Base-by-base conservation (phyloP, 148 eudicot species). In the Rhododendron ovatum region DNA sequence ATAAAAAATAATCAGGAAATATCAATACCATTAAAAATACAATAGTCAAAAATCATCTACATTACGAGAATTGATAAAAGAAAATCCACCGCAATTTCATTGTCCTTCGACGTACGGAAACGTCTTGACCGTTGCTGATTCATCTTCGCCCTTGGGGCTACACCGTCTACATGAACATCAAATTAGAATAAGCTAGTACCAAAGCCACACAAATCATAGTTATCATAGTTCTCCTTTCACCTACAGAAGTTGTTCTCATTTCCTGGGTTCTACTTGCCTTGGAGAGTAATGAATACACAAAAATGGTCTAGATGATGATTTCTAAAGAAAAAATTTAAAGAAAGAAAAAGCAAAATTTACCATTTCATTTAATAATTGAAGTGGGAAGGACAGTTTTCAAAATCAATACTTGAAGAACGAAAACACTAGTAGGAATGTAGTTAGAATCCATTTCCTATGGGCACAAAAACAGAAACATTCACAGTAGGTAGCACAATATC, bases 31-130 rank as follows among this genome's bases (percentile, higher is more conserved):
- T 43, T 3, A 28, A 35, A 14, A 33, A 7, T 15, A 22, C 51
- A 0, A 26, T 57, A 85, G 6, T 10, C 20, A 0, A 7, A 61
- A 43, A 65, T 37, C 2, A 28, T 30, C 13, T 10, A 17, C 13
- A 26, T 47, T 11, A 2, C 8, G 28, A n/a, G 13, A n/a, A 65
- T 63, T 37, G 11, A 82, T 26, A 12, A 67, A 43, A 39, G 28
- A 37, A 48, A 65, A 75, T 91, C 51, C 82, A 92, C 94, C 39
- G 88, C 81, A 24, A 79, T 50, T 75, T 89, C 87, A 9, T 18
- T 61, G 50, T 90, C 87, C 33, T 82, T 53, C 75, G 76, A 41
- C 39, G 78, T 50, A 26, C 87, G 76, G 22, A 85, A 85, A 11
- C 83, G 83, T 28, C 87, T 28, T 14, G 83, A 85, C 6, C 87